Percentiles rank a stretch among this genome's conserved stretches.
phyloP scores from a whole-genome alignment of 345 rosid species.

The Gossypium ekmanianum region DNA sequence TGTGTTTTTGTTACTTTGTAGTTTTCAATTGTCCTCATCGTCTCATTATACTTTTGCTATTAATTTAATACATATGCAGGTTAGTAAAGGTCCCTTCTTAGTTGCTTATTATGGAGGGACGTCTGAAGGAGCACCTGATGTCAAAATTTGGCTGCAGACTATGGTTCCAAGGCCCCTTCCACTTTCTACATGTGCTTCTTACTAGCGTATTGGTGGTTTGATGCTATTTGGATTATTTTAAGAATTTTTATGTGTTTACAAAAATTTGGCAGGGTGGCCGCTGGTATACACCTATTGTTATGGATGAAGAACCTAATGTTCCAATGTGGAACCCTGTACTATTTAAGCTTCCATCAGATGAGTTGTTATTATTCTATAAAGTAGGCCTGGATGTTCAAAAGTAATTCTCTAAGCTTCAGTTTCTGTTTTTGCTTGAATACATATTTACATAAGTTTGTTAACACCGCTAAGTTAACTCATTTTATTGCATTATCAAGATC shows the following conservation, averaged over 20 bases:
- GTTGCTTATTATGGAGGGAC: constrained; percentile 71
- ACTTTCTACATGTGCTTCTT: background rate
- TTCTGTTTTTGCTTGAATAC: background rate
- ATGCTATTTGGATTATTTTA: background rate
- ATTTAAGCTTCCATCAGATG: constrained; percentile 69
- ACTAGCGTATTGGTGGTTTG: background rate
- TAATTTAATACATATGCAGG: constrained; percentile 30
- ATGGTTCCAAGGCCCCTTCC: no score
- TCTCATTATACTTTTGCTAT: no score
- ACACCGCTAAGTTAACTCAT: background rate
- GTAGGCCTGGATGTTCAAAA: constrained; percentile 84
- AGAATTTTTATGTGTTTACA: background rate
- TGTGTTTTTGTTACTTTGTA: background rate
- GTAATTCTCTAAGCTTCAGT: constrained; percentile 35
- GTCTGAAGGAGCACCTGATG: constrained; percentile 61
- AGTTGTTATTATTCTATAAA: constrained; percentile 79
- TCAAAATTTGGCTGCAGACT: constrained; percentile 54
- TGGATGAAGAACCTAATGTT: constrained; percentile 67
- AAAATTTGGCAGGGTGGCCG: constrained; percentile 46
- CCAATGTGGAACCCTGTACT: constrained; percentile 96
- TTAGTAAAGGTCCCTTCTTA: constrained; percentile 61
- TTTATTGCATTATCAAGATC: no score
- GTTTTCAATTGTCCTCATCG: background rate
- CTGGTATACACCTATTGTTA: constrained; percentile 55
- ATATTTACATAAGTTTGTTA: background rate